Percentiles rank a stretch among this genome's conserved stretches.
phyloP scores from a whole-genome alignment of 805 yeast genomes.

The Saturnispora kantuleensis region DNA sequence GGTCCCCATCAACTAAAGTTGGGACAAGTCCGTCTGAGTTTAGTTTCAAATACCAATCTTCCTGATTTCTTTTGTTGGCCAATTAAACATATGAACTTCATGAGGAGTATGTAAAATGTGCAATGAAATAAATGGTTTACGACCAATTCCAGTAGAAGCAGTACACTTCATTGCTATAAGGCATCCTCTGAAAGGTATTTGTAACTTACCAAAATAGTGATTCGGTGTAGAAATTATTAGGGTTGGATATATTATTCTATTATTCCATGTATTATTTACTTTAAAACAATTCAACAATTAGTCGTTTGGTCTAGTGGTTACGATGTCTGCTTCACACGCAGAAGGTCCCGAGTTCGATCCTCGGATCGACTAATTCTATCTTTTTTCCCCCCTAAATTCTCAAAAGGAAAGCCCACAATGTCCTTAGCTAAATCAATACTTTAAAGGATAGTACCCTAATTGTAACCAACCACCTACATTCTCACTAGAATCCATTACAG shows the following conservation, averaged over 20 bases:
- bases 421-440: too few relatives aligned
- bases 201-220: too few relatives aligned
- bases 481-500: too few relatives aligned
- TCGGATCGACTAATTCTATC: constrained; percentile 21
- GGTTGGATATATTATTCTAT: too few relatives aligned
- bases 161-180: constrained; percentile 15
- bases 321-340: constrained; percentile 34
- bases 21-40: constrained; percentile 58
- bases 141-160: constrained; percentile 34
- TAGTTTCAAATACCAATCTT: constrained; percentile 43
- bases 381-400: not conserved
- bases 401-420: not conserved
- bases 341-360: constrained; percentile 34
- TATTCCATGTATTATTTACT: too few relatives aligned
- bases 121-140: constrained; percentile 29
- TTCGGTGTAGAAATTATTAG: too few relatives aligned
- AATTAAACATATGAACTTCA: constrained; percentile 21
- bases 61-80: constrained; percentile 3
- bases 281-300: constrained; percentile 7
- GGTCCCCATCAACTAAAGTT: constrained; percentile 33
- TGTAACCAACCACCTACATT: too few relatives aligned
- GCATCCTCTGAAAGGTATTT: too few relatives aligned
- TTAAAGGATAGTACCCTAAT: too few relatives aligned
- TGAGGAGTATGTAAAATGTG: constrained; percentile 32
- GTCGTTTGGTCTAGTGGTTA: constrained; percentile 34